Conservation (phyloP, 176 grass and related monocot genomes). For the Phoenix dactylifera region DNA sequence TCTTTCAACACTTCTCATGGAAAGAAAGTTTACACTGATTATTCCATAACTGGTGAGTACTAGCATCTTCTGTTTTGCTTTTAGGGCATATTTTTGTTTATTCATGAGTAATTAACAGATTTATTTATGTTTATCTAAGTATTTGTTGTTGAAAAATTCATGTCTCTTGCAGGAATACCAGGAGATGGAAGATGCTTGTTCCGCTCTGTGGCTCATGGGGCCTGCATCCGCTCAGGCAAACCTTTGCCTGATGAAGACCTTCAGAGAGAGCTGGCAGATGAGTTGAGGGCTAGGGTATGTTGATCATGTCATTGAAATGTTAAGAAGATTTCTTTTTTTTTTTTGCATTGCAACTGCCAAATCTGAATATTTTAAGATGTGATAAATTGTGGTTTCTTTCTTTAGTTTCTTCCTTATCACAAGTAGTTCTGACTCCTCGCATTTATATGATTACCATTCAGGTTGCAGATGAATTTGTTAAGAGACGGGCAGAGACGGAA, state of each 20-base stretch:
- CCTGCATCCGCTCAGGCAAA: constrained; percentile 40
- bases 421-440: not conserved
- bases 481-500: constrained; percentile 65
- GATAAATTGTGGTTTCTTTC: no score
- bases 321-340: not conserved
- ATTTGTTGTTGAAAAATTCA: constrained; percentile 17
- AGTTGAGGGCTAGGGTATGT: constrained; percentile 63
- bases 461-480: constrained; percentile 85
- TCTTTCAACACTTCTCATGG: constrained; percentile 43
- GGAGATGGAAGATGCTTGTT: constrained; percentile 89
- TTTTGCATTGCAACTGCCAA: not conserved
- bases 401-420: constrained; percentile 1
- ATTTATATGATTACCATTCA: constrained; percentile 8
- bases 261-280: constrained; percentile 80
- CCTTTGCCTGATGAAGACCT: constrained; percentile 48
- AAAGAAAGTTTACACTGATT: constrained; percentile 73
- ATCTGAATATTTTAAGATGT: not conserved
- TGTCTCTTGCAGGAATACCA: constrained; percentile 53
- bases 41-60: constrained; percentile 76
- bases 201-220: constrained; percentile 73
- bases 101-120: not conserved
- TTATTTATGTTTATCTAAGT: not conserved
- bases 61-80: not conserved
- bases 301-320: not conserved
- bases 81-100: not conserved